Base-by-base conservation (phyloP, 768 basidiomycete genomes). In the Pulveroboletus sp. region DNA sequence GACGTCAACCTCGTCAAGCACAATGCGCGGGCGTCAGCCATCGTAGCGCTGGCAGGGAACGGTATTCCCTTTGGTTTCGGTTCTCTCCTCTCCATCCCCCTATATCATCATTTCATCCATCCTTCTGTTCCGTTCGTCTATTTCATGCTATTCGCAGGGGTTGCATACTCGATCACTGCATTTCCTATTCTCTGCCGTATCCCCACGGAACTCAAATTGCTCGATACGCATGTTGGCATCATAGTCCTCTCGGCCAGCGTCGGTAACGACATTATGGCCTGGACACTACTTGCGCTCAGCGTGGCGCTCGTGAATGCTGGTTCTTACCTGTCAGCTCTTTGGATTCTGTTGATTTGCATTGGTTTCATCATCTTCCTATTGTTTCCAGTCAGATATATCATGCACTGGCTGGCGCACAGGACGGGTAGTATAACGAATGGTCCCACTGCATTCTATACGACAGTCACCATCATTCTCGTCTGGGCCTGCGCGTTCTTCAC, bases 61-160 rank as follows among this genome's bases (percentile, higher is more conserved):
- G 62, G 80, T 6, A 59, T 99, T 1, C 95, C 95, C 0, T 97
- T 99, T 59, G 91, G 81, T 1, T 69, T 97, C 2, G 96, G 96
- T 1, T 78, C 86, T 0, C 84, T 76, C 0, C 72, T 86, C 35
- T 76, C 82, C 2, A 77, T 92, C 5, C 89, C 85, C 0, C 8
- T 67, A 26, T 68, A 63, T 36, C 50, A 53, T 34, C 62, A 39
- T 29, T 97, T 94, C 68, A 78, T 91, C 55, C 77, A 85, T 60
- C 66, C 71, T 1, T 73, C 69, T 36, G 76, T 85, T 42, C 75
- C 82, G 44, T 95, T 93, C 67, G 85, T 89, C 0, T 76, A 95
- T 64, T 98, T 98, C 68, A 83, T 96, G 80, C 81, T 99, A 32
- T 98, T 98, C 69, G 83, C 89, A 9, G 92, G 91, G 13, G 91